Evolutionary conservation across 495 filamentous ascomycete species (phyloP).

Genomic region (Saxophila tyrrhenica): DNA sequence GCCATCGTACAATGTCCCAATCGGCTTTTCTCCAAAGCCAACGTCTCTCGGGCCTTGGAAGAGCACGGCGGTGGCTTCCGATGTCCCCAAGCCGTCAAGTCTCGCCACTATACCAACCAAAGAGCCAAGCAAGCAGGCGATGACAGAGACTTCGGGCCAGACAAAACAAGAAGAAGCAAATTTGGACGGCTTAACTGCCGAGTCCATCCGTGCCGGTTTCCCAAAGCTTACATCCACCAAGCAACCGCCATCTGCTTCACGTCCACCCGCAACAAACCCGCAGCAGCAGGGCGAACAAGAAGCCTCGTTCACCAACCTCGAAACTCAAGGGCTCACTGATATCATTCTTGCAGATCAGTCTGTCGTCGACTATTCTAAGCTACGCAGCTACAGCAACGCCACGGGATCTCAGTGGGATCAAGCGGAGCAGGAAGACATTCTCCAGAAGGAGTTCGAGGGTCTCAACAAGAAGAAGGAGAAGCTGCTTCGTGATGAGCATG

Average conservation of each 20-base stretch:
- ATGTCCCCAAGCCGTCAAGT: neutral
- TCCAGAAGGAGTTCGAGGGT: neutral
- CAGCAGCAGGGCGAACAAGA: neutral
- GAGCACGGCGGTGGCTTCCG: neutral
- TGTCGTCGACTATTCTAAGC: no score
- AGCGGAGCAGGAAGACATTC: neutral
- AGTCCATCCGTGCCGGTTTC: slow-evolving; percentile 17
- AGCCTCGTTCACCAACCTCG: neutral
- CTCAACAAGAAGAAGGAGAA: neutral
- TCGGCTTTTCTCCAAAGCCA: neutral
- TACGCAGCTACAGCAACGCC: no score
- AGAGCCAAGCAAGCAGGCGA: neutral
- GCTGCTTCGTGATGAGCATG: neutral
- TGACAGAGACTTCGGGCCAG: neutral
- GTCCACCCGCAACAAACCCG: neutral
- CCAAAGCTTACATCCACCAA: slow-evolving; percentile 9
- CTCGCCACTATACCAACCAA: slow-evolving; percentile 8
- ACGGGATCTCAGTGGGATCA: slow-evolving; percentile 3
- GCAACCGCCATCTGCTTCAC: neutral
- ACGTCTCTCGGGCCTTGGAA: neutral
- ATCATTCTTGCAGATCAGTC: no score
- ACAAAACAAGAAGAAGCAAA: no score
- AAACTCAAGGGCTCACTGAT: neutral
- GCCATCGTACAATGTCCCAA: neutral
- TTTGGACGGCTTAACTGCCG: slow-evolving; percentile 13